These are phyloP conservation scores for Firmiana major DNA, from an alignment of 345 rosid species.

Conservation along the genomic window DNA sequence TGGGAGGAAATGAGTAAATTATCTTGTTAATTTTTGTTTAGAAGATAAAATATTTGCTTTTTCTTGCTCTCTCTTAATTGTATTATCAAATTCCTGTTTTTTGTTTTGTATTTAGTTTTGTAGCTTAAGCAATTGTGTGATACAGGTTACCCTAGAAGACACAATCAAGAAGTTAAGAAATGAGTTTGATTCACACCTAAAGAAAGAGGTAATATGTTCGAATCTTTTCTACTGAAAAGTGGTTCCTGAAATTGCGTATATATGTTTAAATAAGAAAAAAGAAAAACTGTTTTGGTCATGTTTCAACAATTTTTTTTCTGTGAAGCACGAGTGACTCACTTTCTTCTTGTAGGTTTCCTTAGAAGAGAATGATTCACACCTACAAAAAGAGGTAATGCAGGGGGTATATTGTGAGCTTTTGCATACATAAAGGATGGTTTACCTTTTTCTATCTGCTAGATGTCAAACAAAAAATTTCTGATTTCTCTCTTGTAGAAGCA, in stretches of 20 bases:
- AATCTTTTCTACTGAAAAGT: not conserved
- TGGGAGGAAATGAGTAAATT: not conserved
- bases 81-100: not conserved
- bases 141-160: constrained; percentile 1
- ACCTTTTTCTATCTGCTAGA: not conserved
- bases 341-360: constrained; percentile 36
- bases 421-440: not conserved
- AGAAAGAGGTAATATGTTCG: constrained; percentile 23
- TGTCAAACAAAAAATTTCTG: not conserved
- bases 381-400: constrained; percentile 32
- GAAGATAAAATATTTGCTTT: not conserved
- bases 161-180: constrained; percentile 1
- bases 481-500: not conserved
- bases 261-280: too few relatives aligned
- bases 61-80: not conserved
- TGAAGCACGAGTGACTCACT: constrained; percentile 13
- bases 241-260: too few relatives aligned
- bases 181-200: constrained; percentile 5
- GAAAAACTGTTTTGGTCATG: not conserved
- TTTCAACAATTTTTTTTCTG: not conserved
- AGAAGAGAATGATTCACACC: constrained; percentile 34
- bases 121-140: not conserved
- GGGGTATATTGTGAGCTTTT: constrained; percentile 1
- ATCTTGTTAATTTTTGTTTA: not conserved
- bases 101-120: not conserved